Evolutionary conservation across 306 rosid genomes (phyloP).

Genomic region (Vicia faba): DNA sequence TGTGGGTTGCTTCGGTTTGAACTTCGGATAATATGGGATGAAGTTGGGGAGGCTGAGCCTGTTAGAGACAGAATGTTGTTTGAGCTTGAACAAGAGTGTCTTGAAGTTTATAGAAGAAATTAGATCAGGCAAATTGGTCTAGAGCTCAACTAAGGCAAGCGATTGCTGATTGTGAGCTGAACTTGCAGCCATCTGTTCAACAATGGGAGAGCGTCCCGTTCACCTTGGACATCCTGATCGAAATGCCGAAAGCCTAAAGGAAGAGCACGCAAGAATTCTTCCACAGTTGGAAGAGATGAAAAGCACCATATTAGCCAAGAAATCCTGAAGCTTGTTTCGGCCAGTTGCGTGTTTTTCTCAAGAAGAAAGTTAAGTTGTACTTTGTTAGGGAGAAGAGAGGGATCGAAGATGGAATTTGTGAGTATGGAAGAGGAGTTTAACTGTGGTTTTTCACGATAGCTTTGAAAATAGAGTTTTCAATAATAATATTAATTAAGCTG

Average conservation of each 20-base stretch:
- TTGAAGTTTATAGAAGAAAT: constrained; percentile 88
- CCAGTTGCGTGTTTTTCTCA: too few species aligned
- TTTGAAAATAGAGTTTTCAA: too few species aligned
- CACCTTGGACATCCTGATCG: constrained; percentile 88
- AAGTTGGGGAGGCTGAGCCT: constrained; percentile 78
- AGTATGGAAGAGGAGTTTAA: too few species aligned
- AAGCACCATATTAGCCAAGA: too few species aligned
- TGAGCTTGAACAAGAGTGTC: constrained; percentile 95
- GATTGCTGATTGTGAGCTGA: constrained; percentile 93
- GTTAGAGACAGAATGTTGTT: constrained; percentile 84
- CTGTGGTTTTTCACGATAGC: too few species aligned
- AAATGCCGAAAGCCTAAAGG: constrained; percentile 76
- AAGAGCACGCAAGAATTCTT: constrained; percentile 73
- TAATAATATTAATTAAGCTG: too few species aligned
- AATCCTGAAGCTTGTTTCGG: too few species aligned
- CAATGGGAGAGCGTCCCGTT: constrained; percentile 95
- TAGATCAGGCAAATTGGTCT: constrained; percentile 77
- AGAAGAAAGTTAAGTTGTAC: too few species aligned
- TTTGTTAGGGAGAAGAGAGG: too few species aligned
- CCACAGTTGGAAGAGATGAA: constrained; percentile 96
- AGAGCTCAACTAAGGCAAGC: constrained; percentile 93
- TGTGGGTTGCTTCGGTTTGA: constrained; percentile 88
- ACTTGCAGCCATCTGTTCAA: constrained; percentile 90
- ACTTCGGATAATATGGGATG: constrained; percentile 98
- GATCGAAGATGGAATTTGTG: too few species aligned